Evolutionary conservation across 805 yeast species (phyloP), one percentile per base, ranked within the genome.

Genomic region (Myxozyma udenii): DNA sequence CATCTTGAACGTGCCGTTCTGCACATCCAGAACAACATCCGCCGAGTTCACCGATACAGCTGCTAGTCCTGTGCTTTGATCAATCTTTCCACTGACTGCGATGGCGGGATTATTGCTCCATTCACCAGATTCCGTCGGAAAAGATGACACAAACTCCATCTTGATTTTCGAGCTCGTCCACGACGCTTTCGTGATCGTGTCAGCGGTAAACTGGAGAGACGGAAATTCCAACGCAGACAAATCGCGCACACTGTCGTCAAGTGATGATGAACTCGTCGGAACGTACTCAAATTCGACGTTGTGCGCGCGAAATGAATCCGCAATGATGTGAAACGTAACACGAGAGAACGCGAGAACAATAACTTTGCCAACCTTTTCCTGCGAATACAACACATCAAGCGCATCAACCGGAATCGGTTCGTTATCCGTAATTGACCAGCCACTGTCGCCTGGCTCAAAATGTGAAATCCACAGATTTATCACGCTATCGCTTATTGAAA

Each of bases 161-260:
- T 50, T 55, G 41, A 60, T 44, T 14, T 50, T 46, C 16, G 61
- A 50, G n/a, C 41, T 46, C 11, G 51, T 52, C 62, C 59, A 59
- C 5, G 52, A 42, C 4, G 48, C 25, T 22, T 46, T 56, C 16
- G 53, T 42, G 12, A 48, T 50, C 9, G 44, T 23, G n/a, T 50
- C 40, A n/a, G 44, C 45, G 22, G 36, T 59, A 38, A 48, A 59
- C n/a, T 38, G 36, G 45, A 49, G 40, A 5, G 42, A 42, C 24
- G 56, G 51, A 21, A 48, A 33, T 28, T 45, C 51, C 9, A 46
- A 43, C 28, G 23, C 43, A 9, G 44, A 42, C 1, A 23, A 23
- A n/a, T 28, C 33, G 9, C 14, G 33, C 18, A 21, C 47, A 22
- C 7, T n/a, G 35, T 19, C 23, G 40, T 6, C 28, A 28, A 25